Evolutionary conservation across 108 stramenopile species (phyloP).

Genomic region (Halocafeteria seosinensis): DNA sequence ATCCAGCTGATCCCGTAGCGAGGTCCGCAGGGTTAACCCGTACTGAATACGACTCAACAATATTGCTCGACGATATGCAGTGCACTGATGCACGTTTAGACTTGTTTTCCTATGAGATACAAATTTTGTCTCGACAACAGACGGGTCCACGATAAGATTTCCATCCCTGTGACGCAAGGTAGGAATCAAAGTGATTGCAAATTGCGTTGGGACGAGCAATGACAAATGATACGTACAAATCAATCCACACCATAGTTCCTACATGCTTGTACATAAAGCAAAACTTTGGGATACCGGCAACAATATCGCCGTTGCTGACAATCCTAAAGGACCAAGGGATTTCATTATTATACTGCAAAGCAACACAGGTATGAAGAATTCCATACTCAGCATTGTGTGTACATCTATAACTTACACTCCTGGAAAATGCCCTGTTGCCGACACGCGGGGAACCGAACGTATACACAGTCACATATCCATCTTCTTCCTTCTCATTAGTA

Average conservation of each 20-base stretch:
- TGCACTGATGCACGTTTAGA: not conserved
- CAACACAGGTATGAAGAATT: no score
- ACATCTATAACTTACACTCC: no score
- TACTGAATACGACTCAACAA: not conserved
- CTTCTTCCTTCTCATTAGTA: no score
- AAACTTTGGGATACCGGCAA: not conserved
- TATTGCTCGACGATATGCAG: not conserved
- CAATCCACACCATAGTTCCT: not conserved
- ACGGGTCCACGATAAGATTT: not conserved
- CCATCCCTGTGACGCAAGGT: no score
- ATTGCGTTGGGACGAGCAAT: no score
- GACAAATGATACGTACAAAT: no score
- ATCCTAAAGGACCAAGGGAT: not conserved
- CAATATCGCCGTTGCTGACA: not conserved
- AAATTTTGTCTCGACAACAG: not conserved
- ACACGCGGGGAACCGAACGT: constrained; percentile 7
- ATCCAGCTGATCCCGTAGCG: not conserved
- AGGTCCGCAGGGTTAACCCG: not conserved
- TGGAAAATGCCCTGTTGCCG: constrained; percentile 2
- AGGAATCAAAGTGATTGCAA: no score
- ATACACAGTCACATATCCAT: not conserved
- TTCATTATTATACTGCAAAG: no score
- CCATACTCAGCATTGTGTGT: no score
- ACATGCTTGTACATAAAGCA: not conserved
- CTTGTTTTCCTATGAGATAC: not conserved